These are phyloP conservation scores for Cercophora samala DNA, from an alignment of 495 filamentous ascomycete species.

Conservation along the genomic window DNA sequence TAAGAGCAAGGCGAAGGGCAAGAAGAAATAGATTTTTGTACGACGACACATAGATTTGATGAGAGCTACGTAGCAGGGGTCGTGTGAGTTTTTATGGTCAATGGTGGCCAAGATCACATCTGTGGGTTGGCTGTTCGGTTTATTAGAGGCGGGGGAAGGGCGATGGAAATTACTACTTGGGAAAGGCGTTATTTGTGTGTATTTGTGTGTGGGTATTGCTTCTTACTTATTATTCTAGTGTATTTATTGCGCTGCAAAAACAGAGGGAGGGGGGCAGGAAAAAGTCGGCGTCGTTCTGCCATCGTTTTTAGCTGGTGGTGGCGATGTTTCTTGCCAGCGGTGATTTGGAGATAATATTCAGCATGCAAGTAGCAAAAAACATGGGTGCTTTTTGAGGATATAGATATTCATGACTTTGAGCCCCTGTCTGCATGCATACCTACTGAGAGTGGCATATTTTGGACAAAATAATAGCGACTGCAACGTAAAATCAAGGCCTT, in stretches of 20 bases:
- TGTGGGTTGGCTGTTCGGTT: not conserved
- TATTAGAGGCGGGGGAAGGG: not conserved
- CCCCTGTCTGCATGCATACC: too few relatives aligned
- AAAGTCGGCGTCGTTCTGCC: not conserved
- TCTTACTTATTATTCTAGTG: not conserved
- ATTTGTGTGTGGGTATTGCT: not conserved
- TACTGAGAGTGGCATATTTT: too few relatives aligned
- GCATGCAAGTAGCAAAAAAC: not conserved
- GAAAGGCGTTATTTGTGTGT: not conserved
- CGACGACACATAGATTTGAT: not conserved
- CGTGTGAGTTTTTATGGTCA: not conserved
- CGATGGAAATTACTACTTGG: not conserved
- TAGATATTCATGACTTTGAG: not conserved
- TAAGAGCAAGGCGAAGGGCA: constrained; percentile 51
- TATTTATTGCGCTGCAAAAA: not conserved
- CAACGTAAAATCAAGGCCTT: too few relatives aligned
- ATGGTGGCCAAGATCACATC: not conserved
- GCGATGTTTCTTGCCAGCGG: not conserved
- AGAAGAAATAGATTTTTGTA: constrained; percentile 47
- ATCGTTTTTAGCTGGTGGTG: not conserved
- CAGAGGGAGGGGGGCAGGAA: not conserved
- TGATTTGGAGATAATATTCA: not conserved
- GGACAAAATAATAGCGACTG: too few relatives aligned
- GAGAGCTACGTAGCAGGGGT: not conserved
- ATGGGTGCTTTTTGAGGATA: not conserved